phyloP scores from a whole-genome alignment of 768 basidiomycete species.

The Podaxis sp. region DNA sequence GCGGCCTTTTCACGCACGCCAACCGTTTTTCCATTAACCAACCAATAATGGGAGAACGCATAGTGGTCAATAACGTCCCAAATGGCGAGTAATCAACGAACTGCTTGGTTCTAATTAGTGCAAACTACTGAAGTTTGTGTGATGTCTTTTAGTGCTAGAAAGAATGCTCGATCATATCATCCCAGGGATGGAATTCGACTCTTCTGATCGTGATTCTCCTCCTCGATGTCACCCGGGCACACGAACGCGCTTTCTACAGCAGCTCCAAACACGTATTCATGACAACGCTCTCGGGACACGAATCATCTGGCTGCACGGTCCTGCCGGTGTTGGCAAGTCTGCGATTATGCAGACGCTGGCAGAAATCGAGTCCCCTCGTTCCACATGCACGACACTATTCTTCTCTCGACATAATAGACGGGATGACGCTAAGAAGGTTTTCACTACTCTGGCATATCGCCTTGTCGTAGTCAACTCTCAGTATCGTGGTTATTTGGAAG shows the following conservation, averaged over 20 bases:
- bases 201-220: not conserved
- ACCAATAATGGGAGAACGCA: not conserved
- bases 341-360: conserved; percentile 7
- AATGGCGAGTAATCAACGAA: not conserved
- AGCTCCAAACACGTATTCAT: not conserved
- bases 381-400: not conserved
- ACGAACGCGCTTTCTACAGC: not conserved
- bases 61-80: not conserved
- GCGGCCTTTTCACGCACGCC: not conserved
- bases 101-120: not conserved
- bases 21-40: not conserved
- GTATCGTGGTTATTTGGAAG: not conserved
- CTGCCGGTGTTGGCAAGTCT: conserved; percentile 11
- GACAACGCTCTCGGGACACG: not conserved
- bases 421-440: not conserved
- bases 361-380: not conserved
- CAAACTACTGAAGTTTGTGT: not conserved
- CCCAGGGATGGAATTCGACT: not conserved
- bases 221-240: not conserved
- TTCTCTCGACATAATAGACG: not conserved
- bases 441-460: not conserved
- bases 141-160: not conserved
- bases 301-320: conserved; percentile 9
- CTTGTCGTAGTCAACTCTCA: not conserved
- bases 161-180: not conserved